phyloP scores from a whole-genome alignment of 352 stramenopile species.

The Peronosclerospora sorghi region DNA sequence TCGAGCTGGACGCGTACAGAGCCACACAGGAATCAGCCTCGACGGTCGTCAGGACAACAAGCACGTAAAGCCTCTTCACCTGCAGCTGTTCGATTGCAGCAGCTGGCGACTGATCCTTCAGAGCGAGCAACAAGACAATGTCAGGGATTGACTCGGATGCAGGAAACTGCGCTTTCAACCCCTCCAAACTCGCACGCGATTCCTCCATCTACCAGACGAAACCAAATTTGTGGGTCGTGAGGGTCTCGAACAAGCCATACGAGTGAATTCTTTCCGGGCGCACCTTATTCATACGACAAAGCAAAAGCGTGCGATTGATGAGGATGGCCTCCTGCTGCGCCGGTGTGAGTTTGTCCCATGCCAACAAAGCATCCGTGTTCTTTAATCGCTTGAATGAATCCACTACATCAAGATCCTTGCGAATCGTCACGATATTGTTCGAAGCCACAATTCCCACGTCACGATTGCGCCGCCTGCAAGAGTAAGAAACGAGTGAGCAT shows the following conservation, averaged over 20 bases:
- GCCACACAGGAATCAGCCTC: neutral
- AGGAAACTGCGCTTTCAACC: slow-evolving; percentile 53
- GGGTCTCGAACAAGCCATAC: neutral
- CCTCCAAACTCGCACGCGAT: slow-evolving; percentile 35
- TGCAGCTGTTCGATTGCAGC: slow-evolving; percentile 40
- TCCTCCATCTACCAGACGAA: slow-evolving; percentile 40
- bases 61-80: slow-evolving; percentile 7
- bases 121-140: slow-evolving; percentile 54
- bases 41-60: neutral
- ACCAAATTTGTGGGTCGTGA: neutral
- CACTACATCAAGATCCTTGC: slow-evolving; percentile 64
- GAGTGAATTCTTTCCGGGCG: neutral
- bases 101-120: slow-evolving; percentile 48
- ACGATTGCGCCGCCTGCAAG: slow-evolving; percentile 45
- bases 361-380: slow-evolving; percentile 36
- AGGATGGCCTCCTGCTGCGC: slow-evolving; percentile 65
- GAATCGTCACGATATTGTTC: slow-evolving; percentile 80
- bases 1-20: slow-evolving; percentile 20
- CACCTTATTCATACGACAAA: slow-evolving; percentile 73
- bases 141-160: slow-evolving; percentile 40
- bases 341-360: slow-evolving; percentile 49
- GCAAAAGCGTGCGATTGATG: slow-evolving; percentile 55
- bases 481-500: slow-evolving; percentile 4
- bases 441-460: slow-evolving; percentile 47
- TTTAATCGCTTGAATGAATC: slow-evolving; percentile 80